Evolutionary conservation across 345 rosid species (phyloP).

Genomic region (Durio zibethinus): DNA sequence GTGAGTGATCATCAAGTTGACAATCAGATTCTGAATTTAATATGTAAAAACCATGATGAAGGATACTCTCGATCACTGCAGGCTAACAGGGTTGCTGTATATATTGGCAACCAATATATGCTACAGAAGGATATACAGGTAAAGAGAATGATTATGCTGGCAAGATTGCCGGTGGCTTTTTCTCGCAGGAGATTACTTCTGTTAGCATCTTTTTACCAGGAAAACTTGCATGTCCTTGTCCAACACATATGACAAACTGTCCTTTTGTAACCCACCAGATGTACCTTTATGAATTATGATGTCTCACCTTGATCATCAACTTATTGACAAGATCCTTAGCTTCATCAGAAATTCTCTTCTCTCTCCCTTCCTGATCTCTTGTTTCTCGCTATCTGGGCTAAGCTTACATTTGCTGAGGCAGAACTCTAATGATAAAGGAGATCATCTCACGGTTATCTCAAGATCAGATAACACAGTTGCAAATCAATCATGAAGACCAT

Average conservation of each 20-base stretch:
- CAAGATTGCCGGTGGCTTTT: not conserved
- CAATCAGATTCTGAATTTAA: not conserved
- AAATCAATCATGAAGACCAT: slow-evolving; percentile 5
- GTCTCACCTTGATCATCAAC: slow-evolving; percentile 9
- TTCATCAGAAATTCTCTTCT: not conserved
- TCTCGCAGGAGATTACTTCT: not conserved
- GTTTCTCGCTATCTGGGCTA: not conserved
- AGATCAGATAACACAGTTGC: not conserved
- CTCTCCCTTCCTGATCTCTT: not conserved
- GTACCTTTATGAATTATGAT: slow-evolving; percentile 4
- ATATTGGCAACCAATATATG: not conserved
- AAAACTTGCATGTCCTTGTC: slow-evolving; percentile 3
- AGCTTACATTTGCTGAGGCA: not conserved
- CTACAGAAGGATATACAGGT: not conserved
- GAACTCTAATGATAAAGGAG: not conserved
- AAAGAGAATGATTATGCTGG: not conserved
- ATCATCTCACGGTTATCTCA: not conserved
- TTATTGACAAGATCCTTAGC: not conserved
- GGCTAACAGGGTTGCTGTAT: not conserved
- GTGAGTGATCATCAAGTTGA: not conserved
- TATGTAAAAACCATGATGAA: not conserved
- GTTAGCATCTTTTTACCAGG: not conserved
- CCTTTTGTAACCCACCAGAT: not conserved
- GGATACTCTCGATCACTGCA: not conserved
- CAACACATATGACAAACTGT: slow-evolving; percentile 15